These are phyloP conservation scores for Fragaria ananassa DNA, from an alignment of 306 rosid species.

Conservation along the genomic window DNA sequence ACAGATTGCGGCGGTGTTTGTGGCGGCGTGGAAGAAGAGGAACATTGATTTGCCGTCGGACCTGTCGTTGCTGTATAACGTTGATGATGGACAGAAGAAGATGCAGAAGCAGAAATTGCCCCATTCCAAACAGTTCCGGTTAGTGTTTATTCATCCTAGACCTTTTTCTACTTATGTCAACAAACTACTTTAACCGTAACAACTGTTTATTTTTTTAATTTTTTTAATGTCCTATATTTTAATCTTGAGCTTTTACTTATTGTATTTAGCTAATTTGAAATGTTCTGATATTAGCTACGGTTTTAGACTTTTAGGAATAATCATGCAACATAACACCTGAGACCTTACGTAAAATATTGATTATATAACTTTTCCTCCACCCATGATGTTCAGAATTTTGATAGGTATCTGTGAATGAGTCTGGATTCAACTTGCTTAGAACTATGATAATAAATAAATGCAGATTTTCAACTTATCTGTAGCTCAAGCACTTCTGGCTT, in stretches of 20 bases:
- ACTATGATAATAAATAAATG: neutral
- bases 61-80: slow-evolving; percentile 36
- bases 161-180: neutral
- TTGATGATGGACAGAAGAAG: slow-evolving; percentile 34
- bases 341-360: neutral
- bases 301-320: neutral
- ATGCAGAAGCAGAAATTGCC: slow-evolving; percentile 77
- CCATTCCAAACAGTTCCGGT: slow-evolving; percentile 65
- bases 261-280: neutral
- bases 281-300: neutral
- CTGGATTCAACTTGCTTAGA: neutral
- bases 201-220: neutral
- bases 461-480: neutral
- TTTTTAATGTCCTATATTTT: neutral
- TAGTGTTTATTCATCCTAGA: neutral
- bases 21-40: slow-evolving; percentile 66
- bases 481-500: neutral
- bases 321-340: neutral
- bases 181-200: neutral
- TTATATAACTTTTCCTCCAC: neutral
- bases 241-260: neutral
- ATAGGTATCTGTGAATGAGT: neutral
- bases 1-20: slow-evolving; percentile 60
- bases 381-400: neutral
- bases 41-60: slow-evolving; percentile 52